Evolutionary conservation across 352 stramenopile genomes (phyloP).

Genomic region (Plasmopara muralis): DNA sequence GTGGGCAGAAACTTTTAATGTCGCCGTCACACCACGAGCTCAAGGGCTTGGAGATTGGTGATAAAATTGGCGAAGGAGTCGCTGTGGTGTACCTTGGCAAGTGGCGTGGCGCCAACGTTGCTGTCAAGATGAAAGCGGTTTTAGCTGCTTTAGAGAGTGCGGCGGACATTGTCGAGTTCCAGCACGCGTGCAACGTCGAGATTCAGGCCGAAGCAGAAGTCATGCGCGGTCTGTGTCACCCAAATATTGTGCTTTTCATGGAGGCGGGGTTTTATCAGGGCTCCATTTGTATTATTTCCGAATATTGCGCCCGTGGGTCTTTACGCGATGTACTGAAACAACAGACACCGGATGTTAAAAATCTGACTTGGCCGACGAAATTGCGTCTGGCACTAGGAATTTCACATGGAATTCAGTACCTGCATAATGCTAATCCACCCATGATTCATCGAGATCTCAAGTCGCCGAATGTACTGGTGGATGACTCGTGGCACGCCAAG

Average conservation of each 20-base stretch:
- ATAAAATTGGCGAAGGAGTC: constrained; percentile 81
- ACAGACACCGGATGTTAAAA: constrained; percentile 42
- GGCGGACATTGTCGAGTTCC: constrained; percentile 62
- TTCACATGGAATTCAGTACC: constrained; percentile 84
- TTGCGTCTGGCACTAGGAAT: constrained; percentile 71
- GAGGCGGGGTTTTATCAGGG: constrained; percentile 78
- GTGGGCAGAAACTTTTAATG: constrained; percentile 36
- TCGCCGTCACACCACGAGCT: constrained; percentile 64
- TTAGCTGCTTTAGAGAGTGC: constrained; percentile 52
- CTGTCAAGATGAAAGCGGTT: constrained; percentile 90
- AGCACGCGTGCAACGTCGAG: constrained; percentile 77
- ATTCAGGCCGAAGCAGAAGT: constrained; percentile 78
- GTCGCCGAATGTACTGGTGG: constrained; percentile 85
- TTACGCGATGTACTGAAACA: constrained; percentile 91
- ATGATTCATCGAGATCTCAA: constrained; percentile 91
- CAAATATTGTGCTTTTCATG: constrained; percentile 87
- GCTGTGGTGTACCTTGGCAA: constrained; percentile 92
- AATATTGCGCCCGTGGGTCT: constrained; percentile 91
- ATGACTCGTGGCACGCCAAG: constrained; percentile 86
- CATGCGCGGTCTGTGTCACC: constrained; percentile 75
- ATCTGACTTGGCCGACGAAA: constrained; percentile 77
- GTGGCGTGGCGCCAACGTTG: constrained; percentile 94
- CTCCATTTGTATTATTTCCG: constrained; percentile 93
- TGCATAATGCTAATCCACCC: constrained; percentile 83
- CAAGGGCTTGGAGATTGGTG: constrained; percentile 71